phyloP scores from a whole-genome alignment of 2,329 filamentous ascomycete species.

The Orbilia javanica region DNA sequence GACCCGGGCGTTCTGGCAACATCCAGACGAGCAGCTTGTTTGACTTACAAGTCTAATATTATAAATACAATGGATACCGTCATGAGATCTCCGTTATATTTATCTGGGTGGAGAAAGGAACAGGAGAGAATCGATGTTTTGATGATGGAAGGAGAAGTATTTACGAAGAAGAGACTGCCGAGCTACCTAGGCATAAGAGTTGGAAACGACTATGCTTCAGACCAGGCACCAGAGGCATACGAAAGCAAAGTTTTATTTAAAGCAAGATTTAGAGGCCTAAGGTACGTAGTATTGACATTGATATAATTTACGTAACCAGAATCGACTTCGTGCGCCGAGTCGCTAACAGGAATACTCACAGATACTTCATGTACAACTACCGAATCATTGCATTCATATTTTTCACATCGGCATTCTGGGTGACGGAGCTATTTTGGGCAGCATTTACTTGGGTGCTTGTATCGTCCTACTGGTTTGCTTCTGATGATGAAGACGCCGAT shows the following conservation, averaged over 20 bases:
- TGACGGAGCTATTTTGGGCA: constrained; percentile 77
- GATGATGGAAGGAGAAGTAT: constrained; percentile 56
- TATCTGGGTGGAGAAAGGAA: constrained; percentile 56
- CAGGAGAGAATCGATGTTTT: constrained; percentile 58
- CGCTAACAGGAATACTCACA: constrained; percentile 60
- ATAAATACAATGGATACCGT: constrained; percentile 65
- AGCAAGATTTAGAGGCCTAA: constrained; percentile 59
- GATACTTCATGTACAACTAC: constrained; percentile 89
- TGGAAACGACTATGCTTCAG: constrained; percentile 33
- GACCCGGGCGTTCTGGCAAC: constrained; percentile 69
- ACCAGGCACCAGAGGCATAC: constrained; percentile 59
- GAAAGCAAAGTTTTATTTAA: constrained; percentile 57
- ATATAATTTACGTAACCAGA: constrained; percentile 19
- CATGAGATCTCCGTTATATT: constrained; percentile 59
- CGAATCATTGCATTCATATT: constrained; percentile 77
- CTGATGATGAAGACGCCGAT: constrained; percentile 25
- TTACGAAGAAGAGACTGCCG: constrained; percentile 40
- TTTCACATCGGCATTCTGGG: constrained; percentile 82
- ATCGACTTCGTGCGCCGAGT: constrained; percentile 4
- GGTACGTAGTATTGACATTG: constrained; percentile 81
- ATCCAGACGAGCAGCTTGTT: constrained; percentile 79
- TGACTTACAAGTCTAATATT: constrained; percentile 82
- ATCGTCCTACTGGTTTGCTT: constrained; percentile 63
- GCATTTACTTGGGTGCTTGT: constrained; percentile 74
- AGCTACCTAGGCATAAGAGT: constrained; percentile 29